These are phyloP conservation scores for Xylaria intraflava DNA, from an alignment of 495 filamentous ascomycete species.

Conservation along the genomic window DNA sequence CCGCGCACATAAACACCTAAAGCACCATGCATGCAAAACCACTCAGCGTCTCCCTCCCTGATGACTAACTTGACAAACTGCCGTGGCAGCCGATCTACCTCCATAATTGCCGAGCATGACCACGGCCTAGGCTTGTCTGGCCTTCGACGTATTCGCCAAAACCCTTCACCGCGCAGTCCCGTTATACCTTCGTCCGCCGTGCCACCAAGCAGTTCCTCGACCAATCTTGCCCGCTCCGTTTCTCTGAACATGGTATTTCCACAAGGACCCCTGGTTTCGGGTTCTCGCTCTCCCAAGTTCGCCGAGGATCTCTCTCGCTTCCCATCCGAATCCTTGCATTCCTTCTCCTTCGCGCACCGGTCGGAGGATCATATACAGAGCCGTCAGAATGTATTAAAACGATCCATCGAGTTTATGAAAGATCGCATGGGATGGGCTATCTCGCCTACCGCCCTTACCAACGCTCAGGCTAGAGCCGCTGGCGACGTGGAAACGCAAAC, in stretches of 20 bases:
- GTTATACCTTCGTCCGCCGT: constrained; percentile 52
- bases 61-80: constrained; percentile 4
- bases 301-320: constrained; percentile 88
- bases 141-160: constrained; percentile 86
- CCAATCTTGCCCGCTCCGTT: constrained; percentile 52
- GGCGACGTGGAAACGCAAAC: constrained; percentile 83
- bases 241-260: constrained; percentile 54
- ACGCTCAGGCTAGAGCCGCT: constrained; percentile 71
- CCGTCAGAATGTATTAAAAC: constrained; percentile 86
- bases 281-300: constrained; percentile 63
- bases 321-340: constrained; percentile 92
- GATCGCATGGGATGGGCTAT: constrained; percentile 80
- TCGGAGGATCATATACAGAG: constrained; percentile 85
- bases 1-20: background rate
- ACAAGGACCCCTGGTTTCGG: constrained; percentile 42
- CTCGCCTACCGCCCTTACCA: constrained; percentile 54
- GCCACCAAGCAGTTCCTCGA: constrained; percentile 56
- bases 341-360: constrained; percentile 96
- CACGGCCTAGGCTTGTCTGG: constrained; percentile 62
- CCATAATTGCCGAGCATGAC: constrained; percentile 52
- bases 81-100: constrained; percentile 32
- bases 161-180: constrained; percentile 53
- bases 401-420: constrained; percentile 95
- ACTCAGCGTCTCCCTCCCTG: background rate
- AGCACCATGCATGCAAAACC: background rate